Evolutionary conservation across 345 rosid genomes (phyloP).

Genomic region (Gossypium thurberi): DNA sequence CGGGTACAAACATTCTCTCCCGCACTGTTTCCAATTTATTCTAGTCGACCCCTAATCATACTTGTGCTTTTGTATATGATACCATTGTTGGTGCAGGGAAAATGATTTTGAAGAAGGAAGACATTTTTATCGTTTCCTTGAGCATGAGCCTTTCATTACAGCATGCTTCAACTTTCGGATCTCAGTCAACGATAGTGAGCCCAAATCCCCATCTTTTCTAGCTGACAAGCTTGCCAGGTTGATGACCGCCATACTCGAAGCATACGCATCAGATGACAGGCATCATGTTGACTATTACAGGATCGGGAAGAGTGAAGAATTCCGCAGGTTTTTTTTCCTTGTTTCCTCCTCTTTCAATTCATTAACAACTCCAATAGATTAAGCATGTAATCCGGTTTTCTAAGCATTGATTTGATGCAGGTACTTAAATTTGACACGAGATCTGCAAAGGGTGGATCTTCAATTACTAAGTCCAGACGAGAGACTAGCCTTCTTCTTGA

Average conservation of each 20-base stretch:
- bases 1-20: conserved; percentile 40
- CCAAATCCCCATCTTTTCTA: conserved; percentile 23
- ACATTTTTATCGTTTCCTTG: conserved; percentile 73
- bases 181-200: conserved; percentile 7
- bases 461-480: conserved; percentile 41
- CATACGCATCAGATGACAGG: conserved; percentile 15
- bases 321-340: conserved; percentile 8
- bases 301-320: conserved; percentile 17
- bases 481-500: conserved; percentile 73
- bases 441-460: conserved; percentile 73
- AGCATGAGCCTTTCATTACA: conserved; percentile 43
- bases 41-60: background rate
- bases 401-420: conserved; percentile 22
- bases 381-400: background rate
- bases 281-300: background rate
- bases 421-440: conserved; percentile 56
- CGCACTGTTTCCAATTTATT: background rate
- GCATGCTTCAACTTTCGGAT: conserved; percentile 12
- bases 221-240: conserved; percentile 19
- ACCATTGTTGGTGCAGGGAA: conserved; percentile 31
- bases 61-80: background rate
- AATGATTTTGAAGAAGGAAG: conserved; percentile 82
- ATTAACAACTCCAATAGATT: background rate
- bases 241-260: conserved; percentile 15
- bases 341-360: background rate